These are phyloP conservation scores for Cercospora sesami DNA, from an alignment of 2,329 filamentous ascomycete genomes.

Conservation along the genomic window DNA sequence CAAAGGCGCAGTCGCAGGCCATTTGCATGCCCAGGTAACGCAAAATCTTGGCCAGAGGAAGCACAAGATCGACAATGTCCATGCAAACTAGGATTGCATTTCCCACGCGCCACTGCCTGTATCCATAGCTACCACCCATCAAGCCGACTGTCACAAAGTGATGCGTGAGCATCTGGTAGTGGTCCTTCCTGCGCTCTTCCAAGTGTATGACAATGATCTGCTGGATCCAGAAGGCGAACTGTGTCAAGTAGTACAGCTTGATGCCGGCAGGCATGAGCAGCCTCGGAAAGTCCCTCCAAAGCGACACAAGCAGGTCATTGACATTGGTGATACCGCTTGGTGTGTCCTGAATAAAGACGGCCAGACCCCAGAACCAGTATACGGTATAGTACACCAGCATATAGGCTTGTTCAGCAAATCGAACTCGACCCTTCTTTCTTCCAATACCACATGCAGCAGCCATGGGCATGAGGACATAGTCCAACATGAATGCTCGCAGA, in stretches of 20 bases:
- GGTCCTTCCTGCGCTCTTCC: constrained; percentile 90
- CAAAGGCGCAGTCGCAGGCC: constrained; percentile 80
- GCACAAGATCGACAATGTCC: constrained; percentile 86
- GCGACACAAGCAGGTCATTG: constrained; percentile 35
- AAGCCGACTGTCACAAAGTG: constrained; percentile 86
- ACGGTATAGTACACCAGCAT: constrained; percentile 77
- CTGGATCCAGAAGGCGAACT: constrained; percentile 91
- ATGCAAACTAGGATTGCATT: constrained; percentile 88
- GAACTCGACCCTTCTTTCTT: constrained; percentile 70
- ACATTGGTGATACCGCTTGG: constrained; percentile 26
- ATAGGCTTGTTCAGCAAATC: constrained; percentile 95
- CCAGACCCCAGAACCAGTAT: constrained; percentile 83
- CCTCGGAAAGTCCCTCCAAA: constrained; percentile 84
- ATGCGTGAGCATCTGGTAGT: constrained; percentile 93
- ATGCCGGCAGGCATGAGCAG: constrained; percentile 71
- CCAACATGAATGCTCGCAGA: constrained; percentile 79
- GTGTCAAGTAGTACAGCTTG: constrained; percentile 87
- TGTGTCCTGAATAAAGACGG: constrained; percentile 46
- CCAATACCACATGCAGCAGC: constrained; percentile 71
- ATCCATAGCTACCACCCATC: constrained; percentile 79
- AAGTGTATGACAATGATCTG: constrained; percentile 93
- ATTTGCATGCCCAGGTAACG: constrained; percentile 80
- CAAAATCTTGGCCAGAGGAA: constrained; percentile 83
- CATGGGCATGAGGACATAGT: constrained; percentile 79
- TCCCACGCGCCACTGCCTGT: constrained; percentile 82